phyloP scores from a whole-genome alignment of 352 stramenopile species.

The Phytophthora colocasiae region DNA sequence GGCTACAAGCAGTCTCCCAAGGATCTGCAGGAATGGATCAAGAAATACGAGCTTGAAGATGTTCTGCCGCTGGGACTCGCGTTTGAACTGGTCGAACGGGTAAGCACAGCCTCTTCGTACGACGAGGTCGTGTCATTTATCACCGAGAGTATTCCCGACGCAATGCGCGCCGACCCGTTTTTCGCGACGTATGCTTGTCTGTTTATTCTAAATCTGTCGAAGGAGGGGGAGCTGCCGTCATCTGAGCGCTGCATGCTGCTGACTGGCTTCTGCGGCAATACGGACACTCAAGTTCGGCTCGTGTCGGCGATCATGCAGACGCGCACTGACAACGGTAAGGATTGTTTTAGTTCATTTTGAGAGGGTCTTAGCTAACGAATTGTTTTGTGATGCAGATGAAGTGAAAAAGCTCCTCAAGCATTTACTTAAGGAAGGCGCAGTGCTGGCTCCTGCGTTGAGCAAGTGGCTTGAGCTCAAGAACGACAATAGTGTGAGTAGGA shows the following conservation, averaged over 20 bases:
- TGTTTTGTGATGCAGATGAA: constrained; percentile 47
- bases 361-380: constrained; percentile 9
- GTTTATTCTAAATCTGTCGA: constrained; percentile 66
- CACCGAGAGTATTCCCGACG: constrained; percentile 53
- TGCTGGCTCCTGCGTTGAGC: constrained; percentile 56
- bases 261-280: constrained; percentile 69
- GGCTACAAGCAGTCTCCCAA: constrained; percentile 54
- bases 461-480: constrained; percentile 82
- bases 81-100: constrained; percentile 61
- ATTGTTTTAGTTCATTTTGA: background rate
- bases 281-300: constrained; percentile 69
- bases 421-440: constrained; percentile 67
- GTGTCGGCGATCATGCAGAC: constrained; percentile 79
- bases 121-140: constrained; percentile 71
- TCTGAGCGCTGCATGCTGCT: constrained; percentile 72
- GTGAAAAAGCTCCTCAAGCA: constrained; percentile 75
- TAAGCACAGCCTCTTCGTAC: constrained; percentile 51
- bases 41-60: constrained; percentile 64
- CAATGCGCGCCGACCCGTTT: constrained; percentile 56
- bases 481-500: constrained; percentile 78
- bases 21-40: constrained; percentile 74
- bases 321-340: constrained; percentile 55
- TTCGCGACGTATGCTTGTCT: constrained; percentile 74
- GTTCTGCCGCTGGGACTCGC: constrained; percentile 65
- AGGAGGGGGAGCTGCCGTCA: constrained; percentile 65